Conservation (phyloP, 805 yeast species). For the Candida peoriensis region DNA sequence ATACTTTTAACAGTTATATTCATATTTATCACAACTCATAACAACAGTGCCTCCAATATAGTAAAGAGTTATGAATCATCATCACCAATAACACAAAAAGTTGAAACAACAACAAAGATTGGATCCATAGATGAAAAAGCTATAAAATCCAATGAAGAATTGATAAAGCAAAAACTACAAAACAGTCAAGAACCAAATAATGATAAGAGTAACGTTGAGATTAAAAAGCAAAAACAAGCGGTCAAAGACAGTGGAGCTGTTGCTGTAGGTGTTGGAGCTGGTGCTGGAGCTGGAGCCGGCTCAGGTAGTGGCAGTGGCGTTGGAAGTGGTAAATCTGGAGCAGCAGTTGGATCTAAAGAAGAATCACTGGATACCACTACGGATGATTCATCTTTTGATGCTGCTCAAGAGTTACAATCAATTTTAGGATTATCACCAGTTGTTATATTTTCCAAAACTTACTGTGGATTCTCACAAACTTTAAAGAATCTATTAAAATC, state of each 20-base stretch:
- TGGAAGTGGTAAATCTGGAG: neutral
- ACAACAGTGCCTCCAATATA: conserved; percentile 3
- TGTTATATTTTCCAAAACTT: conserved; percentile 46
- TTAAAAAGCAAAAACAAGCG: conserved; percentile 1
- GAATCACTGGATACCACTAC: too few relatives aligned
- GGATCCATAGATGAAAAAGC: conserved; percentile 38
- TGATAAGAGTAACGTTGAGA: neutral
- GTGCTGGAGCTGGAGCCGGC: conserved; percentile 1
- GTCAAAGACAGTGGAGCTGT: neutral
- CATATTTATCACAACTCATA: conserved; percentile 29
- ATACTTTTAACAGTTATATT: conserved; percentile 33
- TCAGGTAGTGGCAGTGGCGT: too few relatives aligned
- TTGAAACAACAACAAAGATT: conserved; percentile 14
- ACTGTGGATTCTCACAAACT: conserved; percentile 73
- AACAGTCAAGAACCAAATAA: conserved; percentile 11
- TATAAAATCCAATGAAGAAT: conserved; percentile 34
- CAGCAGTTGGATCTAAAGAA: conserved; percentile 4
- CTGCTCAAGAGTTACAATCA: conserved; percentile 48
- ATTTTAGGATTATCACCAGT: conserved; percentile 62
- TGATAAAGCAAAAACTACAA: conserved; percentile 15
- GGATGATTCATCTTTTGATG: conserved; percentile 38
- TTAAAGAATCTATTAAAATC: conserved; percentile 62
- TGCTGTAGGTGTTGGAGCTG: conserved; percentile 1
- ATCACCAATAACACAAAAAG: conserved; percentile 2
- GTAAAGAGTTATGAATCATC: neutral